Conservation (phyloP, 768 basidiomycete genomes). For the Melanogaster broomeanus region DNA sequence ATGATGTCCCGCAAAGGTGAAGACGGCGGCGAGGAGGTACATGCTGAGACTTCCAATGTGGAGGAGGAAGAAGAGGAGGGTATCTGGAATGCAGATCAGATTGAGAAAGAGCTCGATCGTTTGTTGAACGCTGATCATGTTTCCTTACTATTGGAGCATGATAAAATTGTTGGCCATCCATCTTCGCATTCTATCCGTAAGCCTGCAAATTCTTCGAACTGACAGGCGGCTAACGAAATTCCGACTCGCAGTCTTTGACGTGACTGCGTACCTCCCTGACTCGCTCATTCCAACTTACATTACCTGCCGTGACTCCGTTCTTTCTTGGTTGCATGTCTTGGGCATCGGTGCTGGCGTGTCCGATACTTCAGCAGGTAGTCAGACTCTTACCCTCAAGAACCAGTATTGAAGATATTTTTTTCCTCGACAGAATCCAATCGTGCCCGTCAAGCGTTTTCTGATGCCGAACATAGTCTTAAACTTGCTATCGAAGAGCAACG, state of each 20-base stretch:
- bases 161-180: constrained; percentile 59
- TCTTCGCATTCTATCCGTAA: constrained; percentile 55
- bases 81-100: constrained; percentile 58
- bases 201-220: constrained; percentile 24
- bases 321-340: constrained; percentile 63
- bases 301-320: constrained; percentile 55
- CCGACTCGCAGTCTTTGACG: constrained; percentile 64
- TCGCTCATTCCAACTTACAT: constrained; percentile 73
- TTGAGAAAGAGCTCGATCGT: constrained; percentile 57
- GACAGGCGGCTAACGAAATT: background rate
- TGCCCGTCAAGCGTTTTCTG: constrained; percentile 60
- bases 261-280: constrained; percentile 86
- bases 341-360: constrained; percentile 52
- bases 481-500: constrained; percentile 52
- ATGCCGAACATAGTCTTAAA: constrained; percentile 63
- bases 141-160: constrained; percentile 74
- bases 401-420: constrained; percentile 4
- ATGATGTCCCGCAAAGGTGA: constrained; percentile 60
- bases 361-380: constrained; percentile 44
- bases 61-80: constrained; percentile 56
- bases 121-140: constrained; percentile 70
- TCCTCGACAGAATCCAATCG: constrained; percentile 51
- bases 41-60: constrained; percentile 11
- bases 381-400: background rate
- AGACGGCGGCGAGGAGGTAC: constrained; percentile 36